phyloP scores from a whole-genome alignment of 192 early-diverging fungal species.

The Jimgerdemannia lactiflua region DNA sequence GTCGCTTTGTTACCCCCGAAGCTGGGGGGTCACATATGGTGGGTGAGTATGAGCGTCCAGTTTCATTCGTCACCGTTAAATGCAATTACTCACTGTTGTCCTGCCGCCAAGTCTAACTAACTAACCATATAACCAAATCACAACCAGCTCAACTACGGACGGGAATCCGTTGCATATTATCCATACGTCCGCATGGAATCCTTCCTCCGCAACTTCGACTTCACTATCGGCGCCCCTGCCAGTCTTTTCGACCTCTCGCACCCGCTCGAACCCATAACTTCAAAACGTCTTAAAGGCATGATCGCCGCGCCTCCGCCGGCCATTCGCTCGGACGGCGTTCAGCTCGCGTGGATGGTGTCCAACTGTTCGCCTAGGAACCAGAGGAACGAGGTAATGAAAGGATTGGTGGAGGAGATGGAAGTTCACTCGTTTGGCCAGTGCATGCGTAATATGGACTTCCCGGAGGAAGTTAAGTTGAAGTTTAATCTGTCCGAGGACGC shows the following conservation, averaged over 20 bases:
- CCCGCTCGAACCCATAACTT: slow-evolving; percentile 4
- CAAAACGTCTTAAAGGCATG: background rate
- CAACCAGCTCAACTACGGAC: background rate
- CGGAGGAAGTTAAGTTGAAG: slow-evolving; percentile 4
- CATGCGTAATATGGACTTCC: slow-evolving; percentile 17
- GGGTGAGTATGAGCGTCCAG: background rate
- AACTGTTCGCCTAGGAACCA: slow-evolving; percentile 26
- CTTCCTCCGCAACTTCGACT: slow-evolving; percentile 5
- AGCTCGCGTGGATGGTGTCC: slow-evolving; percentile 14
- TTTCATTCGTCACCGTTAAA: no score
- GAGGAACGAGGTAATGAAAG: slow-evolving; percentile 16
- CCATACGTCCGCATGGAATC: background rate
- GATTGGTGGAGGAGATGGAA: slow-evolving; percentile 13
- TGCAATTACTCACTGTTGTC: no score
- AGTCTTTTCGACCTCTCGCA: slow-evolving; percentile 8
- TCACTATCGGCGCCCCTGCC: slow-evolving; percentile 10
- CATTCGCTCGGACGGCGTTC: background rate
- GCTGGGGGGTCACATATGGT: slow-evolving; percentile 14
- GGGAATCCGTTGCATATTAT: background rate
- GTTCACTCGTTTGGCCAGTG: slow-evolving; percentile 30
- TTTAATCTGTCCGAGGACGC: background rate
- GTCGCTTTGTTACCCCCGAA: slow-evolving; percentile 15
- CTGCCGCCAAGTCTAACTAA: background rate
- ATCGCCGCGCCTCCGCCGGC: background rate
- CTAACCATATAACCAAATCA: no score